These are phyloP conservation scores for Pythium brachiatum DNA, from an alignment of 352 stramenopile genomes.

Conservation along the genomic window DNA sequence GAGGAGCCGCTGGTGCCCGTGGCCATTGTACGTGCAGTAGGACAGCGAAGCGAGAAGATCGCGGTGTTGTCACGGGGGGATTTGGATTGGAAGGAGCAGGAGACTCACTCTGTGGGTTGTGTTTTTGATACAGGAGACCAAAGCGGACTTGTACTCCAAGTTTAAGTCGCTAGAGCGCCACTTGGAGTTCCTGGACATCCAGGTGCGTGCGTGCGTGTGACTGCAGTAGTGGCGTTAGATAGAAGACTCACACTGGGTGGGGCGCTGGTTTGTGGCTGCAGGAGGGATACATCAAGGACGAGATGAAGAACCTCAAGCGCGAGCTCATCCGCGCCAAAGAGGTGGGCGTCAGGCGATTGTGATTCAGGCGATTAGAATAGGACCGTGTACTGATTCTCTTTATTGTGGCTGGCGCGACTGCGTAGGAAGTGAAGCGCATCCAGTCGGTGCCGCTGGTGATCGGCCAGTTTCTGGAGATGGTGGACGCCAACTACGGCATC, in stretches of 20 bases:
- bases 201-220: too few species aligned
- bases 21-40: constrained; percentile 26
- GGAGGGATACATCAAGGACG: constrained; percentile 99
- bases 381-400: too few species aligned
- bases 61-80: background rate
- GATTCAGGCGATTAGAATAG: too few species aligned
- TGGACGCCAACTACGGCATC: constrained; percentile 99
- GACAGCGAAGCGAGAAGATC: background rate
- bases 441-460: constrained; percentile 99
- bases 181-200: constrained; percentile 71
- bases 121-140: constrained; percentile 23
- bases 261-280: constrained; percentile 33
- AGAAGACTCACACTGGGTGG: background rate
- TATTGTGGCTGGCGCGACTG: too few species aligned
- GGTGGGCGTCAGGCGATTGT: constrained; percentile 19
- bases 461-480: constrained; percentile 99
- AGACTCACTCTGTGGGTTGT: background rate
- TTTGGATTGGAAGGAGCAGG: background rate
- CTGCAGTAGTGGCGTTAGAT: too few species aligned
- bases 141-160: constrained; percentile 47
- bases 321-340: constrained; percentile 99
- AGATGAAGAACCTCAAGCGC: constrained; percentile 99
- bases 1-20: constrained; percentile 33
- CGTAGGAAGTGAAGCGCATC: constrained; percentile 97
- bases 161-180: constrained; percentile 46